phyloP scores from a whole-genome alignment of 345 rosid genomes.

The Citrus unshiu region DNA sequence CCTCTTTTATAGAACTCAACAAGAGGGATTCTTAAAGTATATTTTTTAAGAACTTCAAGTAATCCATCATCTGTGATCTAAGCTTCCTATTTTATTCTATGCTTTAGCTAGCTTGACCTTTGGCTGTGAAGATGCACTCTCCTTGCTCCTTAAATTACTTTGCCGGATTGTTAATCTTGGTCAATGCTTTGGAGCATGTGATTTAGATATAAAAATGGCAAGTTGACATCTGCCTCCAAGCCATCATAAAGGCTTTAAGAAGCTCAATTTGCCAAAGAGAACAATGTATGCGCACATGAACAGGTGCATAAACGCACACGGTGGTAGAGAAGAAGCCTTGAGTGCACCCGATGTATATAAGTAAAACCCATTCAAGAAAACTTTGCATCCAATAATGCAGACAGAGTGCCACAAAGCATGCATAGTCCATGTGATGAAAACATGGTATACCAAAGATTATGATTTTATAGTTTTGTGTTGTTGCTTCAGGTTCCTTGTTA shows the following conservation, averaged over 20 bases:
- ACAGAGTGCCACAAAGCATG: neutral
- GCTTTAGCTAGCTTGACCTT: neutral
- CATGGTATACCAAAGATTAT: neutral
- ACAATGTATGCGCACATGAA: neutral
- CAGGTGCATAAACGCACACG: neutral
- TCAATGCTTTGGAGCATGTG: constrained; percentile 17
- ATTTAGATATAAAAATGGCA: neutral
- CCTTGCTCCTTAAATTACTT: neutral
- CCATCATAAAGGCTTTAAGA: neutral
- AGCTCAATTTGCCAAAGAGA: neutral
- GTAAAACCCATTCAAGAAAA: neutral
- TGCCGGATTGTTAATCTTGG: constrained; percentile 3
- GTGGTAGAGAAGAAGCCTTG: neutral
- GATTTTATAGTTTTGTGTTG: neutral
- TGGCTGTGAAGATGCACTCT: constrained; percentile 8
- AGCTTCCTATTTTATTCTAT: neutral
- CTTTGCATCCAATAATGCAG: neutral
- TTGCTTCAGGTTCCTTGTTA: neutral
- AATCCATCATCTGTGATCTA: neutral
- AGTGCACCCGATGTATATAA: neutral
- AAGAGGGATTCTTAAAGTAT: neutral
- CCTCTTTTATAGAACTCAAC: constrained; percentile 9
- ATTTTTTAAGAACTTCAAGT: neutral
- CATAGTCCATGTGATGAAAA: constrained; percentile 2
- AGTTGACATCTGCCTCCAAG: neutral